phyloP scores from a whole-genome alignment of 2,329 filamentous ascomycete genomes.

The Ceratocystiopsis minuta region DNA sequence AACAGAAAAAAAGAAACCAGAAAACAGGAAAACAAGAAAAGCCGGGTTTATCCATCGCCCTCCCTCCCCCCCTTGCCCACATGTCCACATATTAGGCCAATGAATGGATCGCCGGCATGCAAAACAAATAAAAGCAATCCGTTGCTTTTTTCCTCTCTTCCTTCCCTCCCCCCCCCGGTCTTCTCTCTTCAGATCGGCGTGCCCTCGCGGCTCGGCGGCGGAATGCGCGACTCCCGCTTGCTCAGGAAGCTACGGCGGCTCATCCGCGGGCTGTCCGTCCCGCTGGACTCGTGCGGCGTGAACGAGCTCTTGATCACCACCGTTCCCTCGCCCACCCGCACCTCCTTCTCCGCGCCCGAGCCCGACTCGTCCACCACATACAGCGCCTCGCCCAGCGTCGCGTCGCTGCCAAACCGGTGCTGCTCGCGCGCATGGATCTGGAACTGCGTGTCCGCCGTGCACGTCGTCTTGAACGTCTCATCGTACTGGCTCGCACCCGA shows the following conservation, averaged over 20 bases:
- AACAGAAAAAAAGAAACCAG: too few relatives aligned
- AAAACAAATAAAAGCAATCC: too few relatives aligned
- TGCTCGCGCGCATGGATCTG: conserved; percentile 74
- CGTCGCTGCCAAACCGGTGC: conserved; percentile 66
- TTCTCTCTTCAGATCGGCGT: conserved; percentile 17
- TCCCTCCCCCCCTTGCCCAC: too few relatives aligned
- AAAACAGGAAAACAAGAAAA: too few relatives aligned
- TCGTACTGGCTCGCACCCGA: conserved; percentile 50
- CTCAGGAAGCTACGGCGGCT: conserved; percentile 36
- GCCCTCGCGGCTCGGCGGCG: conserved; percentile 24
- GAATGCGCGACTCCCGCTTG: conserved; percentile 27
- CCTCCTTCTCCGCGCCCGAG: conserved; percentile 48
- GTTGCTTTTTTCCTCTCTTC: too few relatives aligned
- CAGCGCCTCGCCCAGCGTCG: conserved; percentile 65
- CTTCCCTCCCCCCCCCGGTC: too few relatives aligned
- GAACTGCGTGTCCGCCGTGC: conserved; percentile 71
- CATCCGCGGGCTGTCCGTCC: conserved; percentile 28
- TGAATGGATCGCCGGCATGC: too few relatives aligned
- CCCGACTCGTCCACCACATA: conserved; percentile 81
- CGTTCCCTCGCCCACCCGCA: conserved; percentile 54
- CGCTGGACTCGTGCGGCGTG: conserved; percentile 20
- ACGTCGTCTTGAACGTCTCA: conserved; percentile 61
- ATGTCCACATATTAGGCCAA: too few relatives aligned
- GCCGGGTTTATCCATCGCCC: too few relatives aligned
- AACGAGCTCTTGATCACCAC: conserved; percentile 64